Evolutionary conservation across 768 basidiomycete species (phyloP), one percentile per base, ranked within the genome.

Genomic region (Royoungia palumana): DNA sequence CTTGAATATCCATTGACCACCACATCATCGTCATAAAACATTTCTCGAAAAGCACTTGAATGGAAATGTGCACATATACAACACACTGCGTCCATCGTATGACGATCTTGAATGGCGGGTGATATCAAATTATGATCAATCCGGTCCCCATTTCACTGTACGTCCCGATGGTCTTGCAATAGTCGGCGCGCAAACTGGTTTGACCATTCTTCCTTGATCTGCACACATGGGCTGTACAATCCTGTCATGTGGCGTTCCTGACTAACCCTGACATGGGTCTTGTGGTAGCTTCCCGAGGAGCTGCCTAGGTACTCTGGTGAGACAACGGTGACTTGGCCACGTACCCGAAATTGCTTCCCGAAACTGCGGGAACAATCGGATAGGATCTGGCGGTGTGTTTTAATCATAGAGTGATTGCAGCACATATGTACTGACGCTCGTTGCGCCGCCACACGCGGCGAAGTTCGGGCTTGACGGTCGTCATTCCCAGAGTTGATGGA

Each of bases 381-480:
- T 89, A 49, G 89, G 89, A 14, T 32, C 13, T 16, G 32, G 32
- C 16, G 14, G 32, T 14, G 87, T 87, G 56, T 64, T 39, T 46
- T 24, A 13, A 46, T 36, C 34, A n/a, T 43, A 53, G 47, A 19
- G 42, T 42, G 42, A 46, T 16, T 37, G 35, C 20, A 19, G 32
- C 28, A 34, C 37, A 5, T n/a, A 8, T 8, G 8, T 32, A 34
- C 38, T 44, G 36, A 48, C 45, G 21, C 40, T 27, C 16, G 25
- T 36, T 38, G 39, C 38, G 34, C 43, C 36, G 13, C 6, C 14
- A 6, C 30, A 16, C 32, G 7, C 14, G 10, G 24, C 22, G 37
- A 82, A 81, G 79, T 56, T 82, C 82, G 35, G 89, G 89, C 60
- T 86, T 88, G 16, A 91, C 89, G 87, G 72, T 89, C 75, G 89